Conservation (phyloP, 345 rosid genomes). For the Hibiscus trionum region DNA sequence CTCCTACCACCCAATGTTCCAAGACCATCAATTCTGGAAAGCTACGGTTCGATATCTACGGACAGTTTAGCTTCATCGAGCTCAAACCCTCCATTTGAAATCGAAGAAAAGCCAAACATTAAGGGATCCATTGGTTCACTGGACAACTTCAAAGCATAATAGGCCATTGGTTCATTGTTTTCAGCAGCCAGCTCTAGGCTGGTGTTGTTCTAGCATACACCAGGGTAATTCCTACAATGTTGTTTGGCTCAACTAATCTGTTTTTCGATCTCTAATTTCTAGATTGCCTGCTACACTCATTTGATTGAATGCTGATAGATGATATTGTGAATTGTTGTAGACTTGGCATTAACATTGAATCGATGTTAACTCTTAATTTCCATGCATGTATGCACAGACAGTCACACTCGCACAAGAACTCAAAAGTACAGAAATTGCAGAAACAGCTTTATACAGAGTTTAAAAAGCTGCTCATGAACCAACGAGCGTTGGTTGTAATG, state of each 20-base stretch:
- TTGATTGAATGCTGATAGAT: neutral
- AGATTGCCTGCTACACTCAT: neutral
- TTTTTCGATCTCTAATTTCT: neutral
- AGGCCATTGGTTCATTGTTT: neutral
- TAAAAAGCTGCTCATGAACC: too few species aligned
- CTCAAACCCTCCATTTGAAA: neutral
- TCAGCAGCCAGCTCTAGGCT: too few species aligned
- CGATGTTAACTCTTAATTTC: too few species aligned
- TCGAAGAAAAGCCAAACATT: neutral
- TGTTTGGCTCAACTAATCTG: too few species aligned
- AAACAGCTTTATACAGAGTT: neutral
- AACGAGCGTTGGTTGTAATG: too few species aligned
- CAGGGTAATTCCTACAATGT: too few species aligned
- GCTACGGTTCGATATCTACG: neutral
- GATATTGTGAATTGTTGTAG: too few species aligned
- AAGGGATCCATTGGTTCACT: neutral
- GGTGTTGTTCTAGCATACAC: too few species aligned
- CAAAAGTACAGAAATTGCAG: neutral
- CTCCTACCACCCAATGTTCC: too few species aligned
- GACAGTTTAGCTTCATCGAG: conserved; percentile 4
- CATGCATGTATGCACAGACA: too few species aligned
- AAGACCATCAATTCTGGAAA: too few species aligned
- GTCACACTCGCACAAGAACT: neutral
- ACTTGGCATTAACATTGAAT: too few species aligned
- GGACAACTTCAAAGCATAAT: conserved; percentile 3